Conservation (phyloP, 768 basidiomycete genomes). For the Tubosaeta sp. region DNA sequence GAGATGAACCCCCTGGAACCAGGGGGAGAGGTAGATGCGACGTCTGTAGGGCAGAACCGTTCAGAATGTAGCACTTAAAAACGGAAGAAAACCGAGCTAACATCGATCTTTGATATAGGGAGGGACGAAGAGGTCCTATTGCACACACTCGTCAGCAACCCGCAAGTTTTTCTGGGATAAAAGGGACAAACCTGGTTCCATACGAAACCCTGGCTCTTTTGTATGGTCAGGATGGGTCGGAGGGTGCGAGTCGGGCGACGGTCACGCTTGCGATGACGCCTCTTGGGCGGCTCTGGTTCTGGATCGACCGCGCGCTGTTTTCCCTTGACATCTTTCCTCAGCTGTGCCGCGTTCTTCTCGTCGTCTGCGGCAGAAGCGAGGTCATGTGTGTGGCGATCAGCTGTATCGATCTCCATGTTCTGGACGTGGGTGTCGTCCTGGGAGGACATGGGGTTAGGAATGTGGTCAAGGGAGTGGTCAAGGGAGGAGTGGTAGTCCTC, state of each 20-base stretch:
- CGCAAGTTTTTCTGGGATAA: background rate
- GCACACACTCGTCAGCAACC: background rate
- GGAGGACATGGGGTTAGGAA: slow-evolving; percentile 18
- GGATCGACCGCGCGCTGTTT: slow-evolving; percentile 77
- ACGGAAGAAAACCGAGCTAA: slow-evolving; percentile 40
- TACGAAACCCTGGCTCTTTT: slow-evolving; percentile 83
- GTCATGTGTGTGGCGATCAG: slow-evolving; percentile 23
- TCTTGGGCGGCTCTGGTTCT: slow-evolving; percentile 48
- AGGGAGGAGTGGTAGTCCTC: slow-evolving; percentile 48
- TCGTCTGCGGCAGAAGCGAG: slow-evolving; percentile 13
- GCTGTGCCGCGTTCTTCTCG: slow-evolving; percentile 36
- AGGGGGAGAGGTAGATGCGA: slow-evolving; percentile 80
- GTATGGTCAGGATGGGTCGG: slow-evolving; percentile 82
- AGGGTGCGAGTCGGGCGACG: slow-evolving; percentile 57
- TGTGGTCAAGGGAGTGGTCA: slow-evolving; percentile 29
- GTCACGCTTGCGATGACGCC: slow-evolving; percentile 49
- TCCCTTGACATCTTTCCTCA: slow-evolving; percentile 66
- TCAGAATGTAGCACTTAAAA: slow-evolving; percentile 7
- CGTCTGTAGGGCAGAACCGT: slow-evolving; percentile 42
- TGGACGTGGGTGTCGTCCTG: slow-evolving; percentile 41
- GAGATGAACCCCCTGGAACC: slow-evolving; percentile 63
- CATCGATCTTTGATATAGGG: slow-evolving; percentile 90
- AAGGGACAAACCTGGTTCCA: slow-evolving; percentile 79
- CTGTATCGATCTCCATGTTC: slow-evolving; percentile 54
- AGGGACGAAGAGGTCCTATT: slow-evolving; percentile 79